Percentiles rank a stretch among this genome's conserved stretches.
phyloP scores from a whole-genome alignment of 371 early-diverging fungal species.

The Saksenaea vasiformis region DNA sequence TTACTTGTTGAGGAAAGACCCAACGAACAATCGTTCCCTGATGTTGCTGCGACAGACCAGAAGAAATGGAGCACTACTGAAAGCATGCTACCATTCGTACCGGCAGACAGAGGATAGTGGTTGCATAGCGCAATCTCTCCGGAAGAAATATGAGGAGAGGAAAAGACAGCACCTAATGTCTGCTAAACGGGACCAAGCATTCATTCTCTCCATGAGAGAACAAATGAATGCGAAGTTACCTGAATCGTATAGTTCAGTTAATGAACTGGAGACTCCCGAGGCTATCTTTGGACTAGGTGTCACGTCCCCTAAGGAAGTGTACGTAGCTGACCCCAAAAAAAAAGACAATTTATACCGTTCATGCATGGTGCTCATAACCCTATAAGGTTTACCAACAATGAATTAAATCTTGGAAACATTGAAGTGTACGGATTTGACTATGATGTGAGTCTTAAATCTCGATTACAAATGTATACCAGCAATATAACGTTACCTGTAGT shows the following conservation, averaged over 20 bases:
- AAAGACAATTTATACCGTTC: not conserved
- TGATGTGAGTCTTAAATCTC: slow-evolving; percentile 31
- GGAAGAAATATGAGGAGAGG: slow-evolving; percentile 21
- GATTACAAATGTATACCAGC: not conserved
- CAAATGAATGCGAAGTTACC: not conserved
- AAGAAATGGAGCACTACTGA: not conserved
- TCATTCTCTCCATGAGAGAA: slow-evolving; percentile 24
- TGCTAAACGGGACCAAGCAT: slow-evolving; percentile 26
- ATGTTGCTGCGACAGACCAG: not conserved
- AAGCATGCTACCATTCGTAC: not conserved
- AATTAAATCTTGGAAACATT: slow-evolving; percentile 40
- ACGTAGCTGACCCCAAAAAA: not conserved
- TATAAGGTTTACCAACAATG: slow-evolving; percentile 50
- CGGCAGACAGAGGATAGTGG: not conserved
- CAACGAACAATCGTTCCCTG: not conserved
- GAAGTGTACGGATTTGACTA: slow-evolving; percentile 56
- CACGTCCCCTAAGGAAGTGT: slow-evolving; percentile 27
- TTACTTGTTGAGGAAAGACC: not conserved
- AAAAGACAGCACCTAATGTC: slow-evolving; percentile 25
- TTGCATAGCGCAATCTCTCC: slow-evolving; percentile 2
- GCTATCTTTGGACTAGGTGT: slow-evolving; percentile 21
- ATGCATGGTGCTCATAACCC: not conserved
- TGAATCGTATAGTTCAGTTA: not conserved
- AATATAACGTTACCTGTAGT: slow-evolving; percentile 28
- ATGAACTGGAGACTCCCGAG: slow-evolving; percentile 1